Percentiles rank a stretch among this genome's conserved stretches.
Conservation (phyloP, 345 rosid species). For the Acer negundo region DNA sequence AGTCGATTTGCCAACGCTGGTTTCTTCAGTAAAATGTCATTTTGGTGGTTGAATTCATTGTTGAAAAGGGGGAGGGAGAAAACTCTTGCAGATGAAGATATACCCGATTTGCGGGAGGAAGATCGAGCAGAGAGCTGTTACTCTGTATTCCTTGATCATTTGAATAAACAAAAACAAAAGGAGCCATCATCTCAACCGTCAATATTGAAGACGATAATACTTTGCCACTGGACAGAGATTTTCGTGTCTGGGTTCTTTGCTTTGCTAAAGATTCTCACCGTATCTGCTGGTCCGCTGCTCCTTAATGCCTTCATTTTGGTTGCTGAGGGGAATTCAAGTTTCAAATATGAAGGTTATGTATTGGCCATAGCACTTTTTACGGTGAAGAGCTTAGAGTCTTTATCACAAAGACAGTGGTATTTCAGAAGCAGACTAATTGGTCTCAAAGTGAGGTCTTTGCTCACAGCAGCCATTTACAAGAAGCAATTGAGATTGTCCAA, state of each 20-base stretch:
- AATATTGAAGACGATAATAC: constrained; percentile 54
- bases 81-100: constrained; percentile 68
- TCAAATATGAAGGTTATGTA: constrained; percentile 70
- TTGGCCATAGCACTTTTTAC: constrained; percentile 63
- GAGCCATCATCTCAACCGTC: constrained; percentile 47
- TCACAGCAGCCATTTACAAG: constrained; percentile 78
- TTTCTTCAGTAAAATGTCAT: constrained; percentile 59
- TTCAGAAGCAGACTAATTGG: constrained; percentile 84
- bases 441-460: constrained; percentile 71
- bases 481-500: constrained; percentile 83
- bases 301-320: constrained; percentile 85
- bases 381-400: constrained; percentile 69
- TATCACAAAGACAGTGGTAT: constrained; percentile 93
- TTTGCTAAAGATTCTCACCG: constrained; percentile 64
- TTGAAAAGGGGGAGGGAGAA: constrained; percentile 71
- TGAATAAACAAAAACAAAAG: constrained; percentile 49
- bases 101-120: constrained; percentile 55
- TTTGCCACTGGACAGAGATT: constrained; percentile 71
- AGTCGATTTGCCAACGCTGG: constrained; percentile 67
- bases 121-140: constrained; percentile 84
- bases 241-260: constrained; percentile 84
- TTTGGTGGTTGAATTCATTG: constrained; percentile 89
- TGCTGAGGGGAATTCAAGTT: constrained; percentile 72
- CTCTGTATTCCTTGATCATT: constrained; percentile 49
- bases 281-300: constrained; percentile 83